Conservation (phyloP, 352 stramenopile species). For the Phytophthora cryptogea region DNA sequence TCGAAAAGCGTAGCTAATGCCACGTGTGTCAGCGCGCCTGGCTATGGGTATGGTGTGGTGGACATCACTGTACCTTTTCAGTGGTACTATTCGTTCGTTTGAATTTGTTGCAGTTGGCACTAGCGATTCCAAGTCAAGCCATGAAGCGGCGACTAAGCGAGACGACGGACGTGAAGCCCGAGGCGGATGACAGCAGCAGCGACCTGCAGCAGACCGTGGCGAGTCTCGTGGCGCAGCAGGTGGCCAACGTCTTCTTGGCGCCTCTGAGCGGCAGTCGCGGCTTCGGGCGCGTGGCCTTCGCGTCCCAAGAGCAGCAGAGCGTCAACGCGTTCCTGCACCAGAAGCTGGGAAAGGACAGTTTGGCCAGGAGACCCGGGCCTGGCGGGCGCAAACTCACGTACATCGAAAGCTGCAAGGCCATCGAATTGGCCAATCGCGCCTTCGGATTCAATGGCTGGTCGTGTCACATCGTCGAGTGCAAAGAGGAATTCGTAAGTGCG, state of each 20-base stretch:
- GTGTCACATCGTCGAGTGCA: slow-evolving; percentile 83
- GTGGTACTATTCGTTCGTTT: slow-evolving; percentile 1
- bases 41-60: slow-evolving; percentile 5
- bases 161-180: slow-evolving; percentile 11
- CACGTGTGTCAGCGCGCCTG: slow-evolving; percentile 14
- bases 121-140: slow-evolving; percentile 17
- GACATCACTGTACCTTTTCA: neutral
- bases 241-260: slow-evolving; percentile 3
- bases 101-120: slow-evolving; percentile 26
- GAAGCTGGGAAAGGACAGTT: slow-evolving; percentile 80
- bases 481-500: slow-evolving; percentile 81
- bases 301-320: slow-evolving; percentile 44
- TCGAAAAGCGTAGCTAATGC: slow-evolving; percentile 14
- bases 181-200: slow-evolving; percentile 14
- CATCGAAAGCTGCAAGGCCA: slow-evolving; percentile 90
- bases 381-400: slow-evolving; percentile 82
- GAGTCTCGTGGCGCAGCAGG: slow-evolving; percentile 42
- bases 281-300: slow-evolving; percentile 74
- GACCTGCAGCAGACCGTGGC: slow-evolving; percentile 53
- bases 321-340: slow-evolving; percentile 81
- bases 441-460: slow-evolving; percentile 91
- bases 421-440: slow-evolving; percentile 87
- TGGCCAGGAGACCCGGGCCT: slow-evolving; percentile 67
- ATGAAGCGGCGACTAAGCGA: slow-evolving; percentile 55
- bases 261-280: slow-evolving; percentile 22